Percentiles rank a stretch among this genome's conserved stretches.
Conservation (phyloP, 169 alveolate species). For the Plasmodium vinckei region DNA sequence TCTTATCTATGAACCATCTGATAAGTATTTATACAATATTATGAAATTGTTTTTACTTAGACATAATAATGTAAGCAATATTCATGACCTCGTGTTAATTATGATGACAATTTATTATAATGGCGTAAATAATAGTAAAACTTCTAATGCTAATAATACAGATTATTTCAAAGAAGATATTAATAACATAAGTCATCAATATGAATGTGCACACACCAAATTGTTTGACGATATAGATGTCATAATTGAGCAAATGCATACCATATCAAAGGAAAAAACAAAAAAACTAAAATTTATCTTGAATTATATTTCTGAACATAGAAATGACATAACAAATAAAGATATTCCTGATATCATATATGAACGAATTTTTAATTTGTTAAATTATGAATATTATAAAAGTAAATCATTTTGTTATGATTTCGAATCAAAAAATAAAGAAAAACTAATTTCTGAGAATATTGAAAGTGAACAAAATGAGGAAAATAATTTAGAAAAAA, state of each 20-base stretch:
- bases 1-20: conserved; percentile 16
- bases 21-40: conserved; percentile 25
- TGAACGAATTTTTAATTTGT: no score
- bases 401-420: no score
- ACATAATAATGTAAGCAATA: conserved; percentile 16
- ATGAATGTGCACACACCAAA: neutral
- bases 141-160: no score
- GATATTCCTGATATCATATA: no score
- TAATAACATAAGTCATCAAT: neutral
- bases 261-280: conserved; percentile 16
- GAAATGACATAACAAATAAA: neutral
- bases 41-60: conserved; percentile 21
- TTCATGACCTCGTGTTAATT: conserved; percentile 44
- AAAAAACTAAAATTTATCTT: neutral
- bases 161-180: neutral
- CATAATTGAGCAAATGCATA: conserved; percentile 17
- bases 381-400: no score
- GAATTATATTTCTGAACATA: neutral
- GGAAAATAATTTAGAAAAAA: no score
- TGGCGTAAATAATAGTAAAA: no score
- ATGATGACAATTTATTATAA: conserved; percentile 39
- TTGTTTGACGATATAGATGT: conserved; percentile 20
- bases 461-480: no score
- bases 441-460: no score
- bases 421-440: no score